phyloP scores from a whole-genome alignment of 257 asterid genomes.

The Solanum paucissectum region DNA sequence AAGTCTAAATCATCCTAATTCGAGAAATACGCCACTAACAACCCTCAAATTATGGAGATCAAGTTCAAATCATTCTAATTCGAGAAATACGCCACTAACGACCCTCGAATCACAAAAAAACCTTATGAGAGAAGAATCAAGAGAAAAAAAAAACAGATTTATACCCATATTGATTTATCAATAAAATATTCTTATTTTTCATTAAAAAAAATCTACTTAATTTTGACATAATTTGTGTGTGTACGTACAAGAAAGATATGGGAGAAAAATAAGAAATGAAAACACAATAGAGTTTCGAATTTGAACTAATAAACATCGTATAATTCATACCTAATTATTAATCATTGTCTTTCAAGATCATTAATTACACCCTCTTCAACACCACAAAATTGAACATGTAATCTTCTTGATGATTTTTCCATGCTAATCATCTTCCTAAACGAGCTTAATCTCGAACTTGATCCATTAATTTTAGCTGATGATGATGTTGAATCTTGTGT shows the following conservation, averaged over 20 bases:
- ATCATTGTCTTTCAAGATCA: slow-evolving; percentile 66
- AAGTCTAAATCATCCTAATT: too few relatives aligned
- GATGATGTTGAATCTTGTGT: neutral
- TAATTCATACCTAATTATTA: neutral
- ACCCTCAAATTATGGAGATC: too few relatives aligned
- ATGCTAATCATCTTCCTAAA: slow-evolving; percentile 55
- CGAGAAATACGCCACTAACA: too few relatives aligned
- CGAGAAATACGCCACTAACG: too few relatives aligned
- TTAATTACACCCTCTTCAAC: slow-evolving; percentile 18
- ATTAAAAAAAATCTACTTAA: too few relatives aligned
- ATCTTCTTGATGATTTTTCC: slow-evolving; percentile 51
- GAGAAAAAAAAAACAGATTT: too few relatives aligned
- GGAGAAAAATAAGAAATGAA: neutral
- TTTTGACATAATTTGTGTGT: neutral
- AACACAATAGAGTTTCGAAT: neutral
- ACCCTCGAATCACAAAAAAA: too few relatives aligned
- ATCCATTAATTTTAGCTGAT: slow-evolving; percentile 22
- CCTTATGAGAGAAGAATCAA: too few relatives aligned
- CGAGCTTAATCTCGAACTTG: slow-evolving; percentile 62
- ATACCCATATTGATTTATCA: too few relatives aligned
- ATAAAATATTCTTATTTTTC: too few relatives aligned
- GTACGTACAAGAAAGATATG: neutral
- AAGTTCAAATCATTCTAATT: too few relatives aligned
- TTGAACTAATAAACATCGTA: neutral
- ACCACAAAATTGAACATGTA: slow-evolving; percentile 35